phyloP scores from a whole-genome alignment of 805 yeast species.

The Kazachstania africana region DNA sequence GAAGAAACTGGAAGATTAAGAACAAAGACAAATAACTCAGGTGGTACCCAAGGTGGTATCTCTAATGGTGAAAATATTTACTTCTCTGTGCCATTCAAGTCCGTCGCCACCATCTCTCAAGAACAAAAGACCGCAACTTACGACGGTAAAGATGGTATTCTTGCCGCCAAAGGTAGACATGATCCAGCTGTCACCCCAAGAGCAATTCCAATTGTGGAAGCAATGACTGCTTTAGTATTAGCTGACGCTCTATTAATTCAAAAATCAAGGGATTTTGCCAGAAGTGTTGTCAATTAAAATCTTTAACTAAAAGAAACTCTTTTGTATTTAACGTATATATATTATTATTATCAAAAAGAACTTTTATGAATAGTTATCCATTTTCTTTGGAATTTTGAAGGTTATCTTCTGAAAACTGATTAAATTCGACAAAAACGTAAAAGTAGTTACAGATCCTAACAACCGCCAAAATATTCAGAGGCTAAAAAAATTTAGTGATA shows the following conservation, averaged over 20 bases:
- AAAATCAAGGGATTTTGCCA: conserved; percentile 62
- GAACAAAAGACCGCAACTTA: conserved; percentile 83
- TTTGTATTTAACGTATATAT: conserved; percentile 1
- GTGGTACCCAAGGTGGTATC: conserved; percentile 98
- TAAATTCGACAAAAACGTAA: no score
- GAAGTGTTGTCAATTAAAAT: conserved; percentile 20
- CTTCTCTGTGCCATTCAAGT: conserved; percentile 92
- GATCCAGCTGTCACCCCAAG: conserved; percentile 98
- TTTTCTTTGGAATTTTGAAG: no score
- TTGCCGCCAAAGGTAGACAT: conserved; percentile 96
- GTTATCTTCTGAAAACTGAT: no score
- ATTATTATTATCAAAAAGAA: not conserved
- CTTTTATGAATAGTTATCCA: no score
- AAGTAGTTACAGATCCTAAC: no score
- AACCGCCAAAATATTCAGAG: no score
- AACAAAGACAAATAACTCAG: conserved; percentile 84
- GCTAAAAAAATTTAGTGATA: not conserved
- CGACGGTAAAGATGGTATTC: conserved; percentile 75
- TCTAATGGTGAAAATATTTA: conserved; percentile 91
- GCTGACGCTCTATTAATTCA: conserved; percentile 82
- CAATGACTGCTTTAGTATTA: conserved; percentile 92
- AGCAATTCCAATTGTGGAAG: conserved; percentile 96
- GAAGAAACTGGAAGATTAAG: conserved; percentile 52
- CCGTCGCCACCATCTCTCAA: conserved; percentile 94
- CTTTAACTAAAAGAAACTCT: not conserved